Conservation (phyloP, 345 rosid species). For the Hibiscus mutabilis region DNA sequence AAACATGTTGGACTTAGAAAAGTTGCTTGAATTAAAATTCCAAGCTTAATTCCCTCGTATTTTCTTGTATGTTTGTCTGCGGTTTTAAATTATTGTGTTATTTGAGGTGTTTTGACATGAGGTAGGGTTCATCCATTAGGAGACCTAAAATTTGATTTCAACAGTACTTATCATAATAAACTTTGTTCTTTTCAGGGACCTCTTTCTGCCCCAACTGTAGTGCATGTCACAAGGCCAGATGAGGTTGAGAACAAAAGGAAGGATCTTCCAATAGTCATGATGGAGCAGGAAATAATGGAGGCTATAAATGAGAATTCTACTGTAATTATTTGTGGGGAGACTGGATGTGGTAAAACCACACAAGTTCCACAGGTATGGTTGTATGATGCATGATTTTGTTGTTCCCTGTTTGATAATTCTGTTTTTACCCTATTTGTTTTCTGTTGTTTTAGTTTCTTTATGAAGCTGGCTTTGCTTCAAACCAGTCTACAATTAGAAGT, state of each 20-base stretch:
- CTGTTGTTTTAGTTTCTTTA: constrained; percentile 63
- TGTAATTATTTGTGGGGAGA: constrained; percentile 79
- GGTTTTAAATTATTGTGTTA: constrained; percentile 9
- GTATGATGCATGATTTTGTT: not conserved
- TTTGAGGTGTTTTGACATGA: constrained; percentile 16
- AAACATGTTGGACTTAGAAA: no score
- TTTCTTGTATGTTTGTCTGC: constrained; percentile 5
- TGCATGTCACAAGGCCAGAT: constrained; percentile 64
- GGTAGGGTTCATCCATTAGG: constrained; percentile 27
- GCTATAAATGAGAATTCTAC: constrained; percentile 59
- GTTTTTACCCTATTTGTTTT: constrained; percentile 2
- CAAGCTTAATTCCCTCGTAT: not conserved
- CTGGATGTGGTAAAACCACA: constrained; percentile 96
- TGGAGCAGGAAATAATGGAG: constrained; percentile 99
- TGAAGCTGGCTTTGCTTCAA: constrained; percentile 89
- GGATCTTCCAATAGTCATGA: constrained; percentile 90
- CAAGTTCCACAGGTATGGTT: constrained; percentile 72
- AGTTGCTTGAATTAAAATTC: not conserved
- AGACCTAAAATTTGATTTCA: constrained; percentile 12
- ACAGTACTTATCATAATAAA: constrained; percentile 13
- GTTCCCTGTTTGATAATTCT: not conserved
- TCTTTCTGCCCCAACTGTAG: constrained; percentile 42
- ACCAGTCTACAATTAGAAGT: constrained; percentile 33
- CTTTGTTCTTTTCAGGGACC: constrained; percentile 27
- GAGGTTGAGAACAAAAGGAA: constrained; percentile 65